Conservation (phyloP, 257 asterid species). For the Fraxinus anomala region DNA sequence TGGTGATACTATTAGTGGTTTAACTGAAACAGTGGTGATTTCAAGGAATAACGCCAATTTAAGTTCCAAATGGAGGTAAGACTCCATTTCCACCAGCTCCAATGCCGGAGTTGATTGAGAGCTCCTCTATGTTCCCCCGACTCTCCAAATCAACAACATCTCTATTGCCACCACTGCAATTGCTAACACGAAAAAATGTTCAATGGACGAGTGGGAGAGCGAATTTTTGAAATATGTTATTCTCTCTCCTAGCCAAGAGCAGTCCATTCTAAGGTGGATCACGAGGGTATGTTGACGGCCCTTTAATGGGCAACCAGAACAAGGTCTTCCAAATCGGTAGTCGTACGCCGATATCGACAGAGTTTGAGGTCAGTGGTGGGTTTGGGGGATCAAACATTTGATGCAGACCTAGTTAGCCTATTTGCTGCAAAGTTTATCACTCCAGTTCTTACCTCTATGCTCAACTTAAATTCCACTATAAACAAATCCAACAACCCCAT, state of each 20-base stretch:
- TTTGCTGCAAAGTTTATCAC: slow-evolving; percentile 43
- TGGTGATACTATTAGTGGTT: slow-evolving; percentile 49
- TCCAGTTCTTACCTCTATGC: slow-evolving; percentile 31
- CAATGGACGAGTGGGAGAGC: slow-evolving; percentile 88
- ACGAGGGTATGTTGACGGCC: slow-evolving; percentile 90
- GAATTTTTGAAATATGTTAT: slow-evolving; percentile 66
- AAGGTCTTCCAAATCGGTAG: slow-evolving; percentile 59
- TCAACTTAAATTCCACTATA: slow-evolving; percentile 32
- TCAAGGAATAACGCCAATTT: slow-evolving; percentile 53
- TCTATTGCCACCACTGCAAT: slow-evolving; percentile 29
- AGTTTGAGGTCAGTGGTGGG: slow-evolving; percentile 55
- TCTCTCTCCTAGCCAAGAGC: slow-evolving; percentile 75
- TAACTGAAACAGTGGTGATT: slow-evolving; percentile 75
- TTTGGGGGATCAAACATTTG: slow-evolving; percentile 78
- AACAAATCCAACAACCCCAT: slow-evolving; percentile 38
- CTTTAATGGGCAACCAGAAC: slow-evolving; percentile 59
- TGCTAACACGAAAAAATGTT: slow-evolving; percentile 49
- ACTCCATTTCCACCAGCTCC: slow-evolving; percentile 75
- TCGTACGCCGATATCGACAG: slow-evolving; percentile 41
- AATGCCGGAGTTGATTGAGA: slow-evolving; percentile 65
- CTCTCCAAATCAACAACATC: slow-evolving; percentile 47
- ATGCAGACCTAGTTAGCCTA: slow-evolving; percentile 37
- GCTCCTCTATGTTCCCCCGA: slow-evolving; percentile 52
- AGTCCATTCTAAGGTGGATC: slow-evolving; percentile 73
- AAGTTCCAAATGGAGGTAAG: slow-evolving; percentile 76